Percentiles rank a stretch among this genome's conserved stretches.
These are phyloP conservation scores for Nothomitra cinnamomea DNA, from an alignment of 2,329 filamentous ascomycete species.

Conservation along the genomic window DNA sequence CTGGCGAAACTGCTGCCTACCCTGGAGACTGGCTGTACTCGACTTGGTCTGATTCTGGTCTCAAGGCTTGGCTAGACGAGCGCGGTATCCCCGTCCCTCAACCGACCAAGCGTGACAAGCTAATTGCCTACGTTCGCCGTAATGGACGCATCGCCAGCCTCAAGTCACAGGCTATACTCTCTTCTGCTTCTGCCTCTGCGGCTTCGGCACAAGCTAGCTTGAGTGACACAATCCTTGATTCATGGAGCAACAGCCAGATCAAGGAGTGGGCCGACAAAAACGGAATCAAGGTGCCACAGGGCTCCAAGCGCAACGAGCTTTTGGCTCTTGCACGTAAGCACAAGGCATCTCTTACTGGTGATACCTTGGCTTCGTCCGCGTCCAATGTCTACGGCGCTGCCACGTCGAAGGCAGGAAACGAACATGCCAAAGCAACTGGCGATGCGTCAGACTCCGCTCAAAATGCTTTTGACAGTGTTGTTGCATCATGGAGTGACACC, in stretches of 20 bases:
- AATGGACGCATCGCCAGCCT: slow-evolving; percentile 70
- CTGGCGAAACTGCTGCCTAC: slow-evolving; percentile 65
- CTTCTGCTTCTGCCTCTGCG: slow-evolving; percentile 45
- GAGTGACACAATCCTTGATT: slow-evolving; percentile 69
- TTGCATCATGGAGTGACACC: slow-evolving; percentile 53
- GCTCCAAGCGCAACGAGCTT: slow-evolving; percentile 78
- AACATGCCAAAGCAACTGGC: slow-evolving; percentile 61
- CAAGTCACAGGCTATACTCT: slow-evolving; percentile 42
- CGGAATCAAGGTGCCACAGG: slow-evolving; percentile 74
- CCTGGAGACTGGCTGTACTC: slow-evolving; percentile 91
- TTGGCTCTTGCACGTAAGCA: slow-evolving; percentile 80
- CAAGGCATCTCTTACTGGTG: slow-evolving; percentile 52
- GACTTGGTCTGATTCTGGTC: slow-evolving; percentile 79
- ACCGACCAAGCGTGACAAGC: slow-evolving; percentile 65
- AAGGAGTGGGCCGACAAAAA: slow-evolving; percentile 93
- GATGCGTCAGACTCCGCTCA: slow-evolving; percentile 43
- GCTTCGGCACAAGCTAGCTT: slow-evolving; percentile 53
- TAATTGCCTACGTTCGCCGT: slow-evolving; percentile 77
- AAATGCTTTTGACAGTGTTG: slow-evolving; percentile 47
- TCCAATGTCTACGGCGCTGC: slow-evolving; percentile 43
- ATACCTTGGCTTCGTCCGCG: slow-evolving; percentile 34
- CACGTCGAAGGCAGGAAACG: slow-evolving; percentile 57
- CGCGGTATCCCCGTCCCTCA: slow-evolving; percentile 77
- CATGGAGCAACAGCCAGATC: slow-evolving; percentile 77
- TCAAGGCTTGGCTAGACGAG: slow-evolving; percentile 86